Base-by-base conservation (phyloP, 2,329 filamentous ascomycete genomes). In the Taxawa tesnikishii region DNA sequence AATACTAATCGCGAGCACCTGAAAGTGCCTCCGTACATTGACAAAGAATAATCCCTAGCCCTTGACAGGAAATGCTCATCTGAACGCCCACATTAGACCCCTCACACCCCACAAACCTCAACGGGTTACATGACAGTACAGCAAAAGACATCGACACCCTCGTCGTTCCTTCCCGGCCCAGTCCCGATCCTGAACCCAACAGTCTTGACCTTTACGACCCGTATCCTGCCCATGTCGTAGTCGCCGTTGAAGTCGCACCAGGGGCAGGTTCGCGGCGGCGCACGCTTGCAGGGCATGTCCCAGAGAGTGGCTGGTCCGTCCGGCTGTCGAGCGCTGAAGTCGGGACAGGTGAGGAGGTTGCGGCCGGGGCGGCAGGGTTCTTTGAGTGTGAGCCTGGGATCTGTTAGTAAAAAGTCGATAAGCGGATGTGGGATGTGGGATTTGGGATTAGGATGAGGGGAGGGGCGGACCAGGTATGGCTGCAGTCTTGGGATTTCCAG, bases 401-500 rank as follows among this genome's bases (percentile, higher is more conserved):
- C 15, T 15, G 17, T 15, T 29, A 14, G 15, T 5, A 10, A 10
- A 4, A 23, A 8, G 11, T 12, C n/a, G 29, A 9, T 13, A 11
- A 5, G 11, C 7, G 4, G 12, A 12, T 17, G 26, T 13, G 15
- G 5, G 10, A 18, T n/a, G n/a, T n/a, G n/a, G n/a, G n/a, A n/a
- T n/a, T n/a, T n/a, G n/a, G n/a, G n/a, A n/a, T n/a, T n/a, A n/a
- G n/a, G n/a, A n/a, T n/a, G n/a, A n/a, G n/a, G n/a, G n/a, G n/a
- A n/a, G n/a, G n/a, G n/a, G 12, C 24, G 24, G 13, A 50, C 64
- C 65, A 71, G 16, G 56, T 50, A 39, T 69, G 65, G 6, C 47
- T 45, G 46, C 67, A 70, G 30, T 50, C 54, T 5, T 50, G 47
- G 1, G 63, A 66, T 42, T 58, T 55, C 50, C 58, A 65, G 30